phyloP scores from a whole-genome alignment of 192 early-diverging fungal genomes.

The Gamsiella multidivaricata region DNA sequence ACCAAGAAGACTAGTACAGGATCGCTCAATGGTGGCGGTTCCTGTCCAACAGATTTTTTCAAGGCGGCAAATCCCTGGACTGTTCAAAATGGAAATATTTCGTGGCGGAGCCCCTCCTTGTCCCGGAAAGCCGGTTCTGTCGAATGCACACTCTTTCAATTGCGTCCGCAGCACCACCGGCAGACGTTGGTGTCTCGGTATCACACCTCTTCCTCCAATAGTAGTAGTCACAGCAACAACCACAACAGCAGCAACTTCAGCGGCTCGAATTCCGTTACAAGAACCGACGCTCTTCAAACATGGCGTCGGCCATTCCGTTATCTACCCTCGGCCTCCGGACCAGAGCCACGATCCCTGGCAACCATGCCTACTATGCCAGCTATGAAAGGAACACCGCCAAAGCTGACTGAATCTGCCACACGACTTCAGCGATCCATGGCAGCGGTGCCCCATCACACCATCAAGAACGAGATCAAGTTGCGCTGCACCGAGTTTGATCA shows the following conservation, averaged over 20 bases:
- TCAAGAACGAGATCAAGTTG: conserved; percentile 54
- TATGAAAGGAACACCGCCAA: conserved; percentile 17
- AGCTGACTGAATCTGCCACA: conserved; percentile 15
- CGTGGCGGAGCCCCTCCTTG: not conserved
- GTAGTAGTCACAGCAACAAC: not conserved
- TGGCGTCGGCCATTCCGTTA: conserved; percentile 39
- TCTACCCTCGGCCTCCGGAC: not conserved
- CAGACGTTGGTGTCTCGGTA: conserved; percentile 9
- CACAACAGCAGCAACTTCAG: not conserved
- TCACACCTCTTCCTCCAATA: not conserved
- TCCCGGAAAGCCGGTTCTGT: conserved; percentile 8
- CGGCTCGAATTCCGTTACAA: not conserved
- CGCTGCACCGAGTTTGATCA: conserved; percentile 75
- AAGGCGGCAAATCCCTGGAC: not conserved
- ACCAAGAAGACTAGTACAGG: not conserved
- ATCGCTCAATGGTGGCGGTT: not conserved
- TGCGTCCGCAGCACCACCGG: not conserved
- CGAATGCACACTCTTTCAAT: not conserved
- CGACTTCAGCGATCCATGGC: conserved; percentile 35
- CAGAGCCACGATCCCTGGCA: conserved; percentile 18
- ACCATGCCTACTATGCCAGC: conserved; percentile 50
- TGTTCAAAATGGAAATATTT: conserved; percentile 43
- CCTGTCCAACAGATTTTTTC: not conserved
- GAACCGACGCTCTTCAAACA: conserved; percentile 24
- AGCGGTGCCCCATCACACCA: conserved; percentile 47